These are phyloP conservation scores for Pythium chondricola DNA, from an alignment of 352 stramenopile species.

Conservation along the genomic window DNA sequence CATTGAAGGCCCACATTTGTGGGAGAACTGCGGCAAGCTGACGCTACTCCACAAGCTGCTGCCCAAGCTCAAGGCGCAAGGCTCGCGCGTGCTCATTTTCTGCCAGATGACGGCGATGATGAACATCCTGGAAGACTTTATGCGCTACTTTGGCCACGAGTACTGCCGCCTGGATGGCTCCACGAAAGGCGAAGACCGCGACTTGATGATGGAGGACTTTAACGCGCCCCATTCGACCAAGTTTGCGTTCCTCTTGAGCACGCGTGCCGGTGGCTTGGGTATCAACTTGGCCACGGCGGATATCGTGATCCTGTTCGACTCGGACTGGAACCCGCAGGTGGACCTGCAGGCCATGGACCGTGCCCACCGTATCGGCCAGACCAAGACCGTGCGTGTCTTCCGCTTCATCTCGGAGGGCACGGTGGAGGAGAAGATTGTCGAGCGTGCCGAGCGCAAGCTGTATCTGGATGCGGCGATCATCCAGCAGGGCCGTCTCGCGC, in stretches of 20 bases:
- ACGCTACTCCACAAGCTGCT: slow-evolving; percentile 95
- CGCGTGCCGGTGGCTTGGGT: slow-evolving; percentile 92
- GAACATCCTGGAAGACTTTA: slow-evolving; percentile 99
- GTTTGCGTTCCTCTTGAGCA: slow-evolving; percentile 98
- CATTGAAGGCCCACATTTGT: slow-evolving; percentile 95
- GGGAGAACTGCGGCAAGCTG: slow-evolving; percentile 98
- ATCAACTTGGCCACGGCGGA: slow-evolving; percentile 99
- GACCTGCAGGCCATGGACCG: slow-evolving; percentile 98
- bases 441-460: slow-evolving; percentile 97
- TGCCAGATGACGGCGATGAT: slow-evolving; percentile 99
- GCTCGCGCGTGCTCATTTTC: slow-evolving; percentile 97
- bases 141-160: slow-evolving; percentile 84
- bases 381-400: slow-evolving; percentile 98
- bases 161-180: slow-evolving; percentile 83
- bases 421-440: slow-evolving; percentile 99
- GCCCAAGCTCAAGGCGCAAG: slow-evolving; percentile 76
- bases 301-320: slow-evolving; percentile 98
- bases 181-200: slow-evolving; percentile 82
- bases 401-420: slow-evolving; percentile 97
- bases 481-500: slow-evolving; percentile 95
- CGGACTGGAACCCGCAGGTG: slow-evolving; percentile 98
- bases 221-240: slow-evolving; percentile 95
- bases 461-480: slow-evolving; percentile 99
- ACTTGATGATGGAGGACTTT: slow-evolving; percentile 96
- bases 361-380: slow-evolving; percentile 98